Base-by-base conservation (phyloP, 2,329 filamentous ascomycete genomes). In the Fusarium devonianum region DNA sequence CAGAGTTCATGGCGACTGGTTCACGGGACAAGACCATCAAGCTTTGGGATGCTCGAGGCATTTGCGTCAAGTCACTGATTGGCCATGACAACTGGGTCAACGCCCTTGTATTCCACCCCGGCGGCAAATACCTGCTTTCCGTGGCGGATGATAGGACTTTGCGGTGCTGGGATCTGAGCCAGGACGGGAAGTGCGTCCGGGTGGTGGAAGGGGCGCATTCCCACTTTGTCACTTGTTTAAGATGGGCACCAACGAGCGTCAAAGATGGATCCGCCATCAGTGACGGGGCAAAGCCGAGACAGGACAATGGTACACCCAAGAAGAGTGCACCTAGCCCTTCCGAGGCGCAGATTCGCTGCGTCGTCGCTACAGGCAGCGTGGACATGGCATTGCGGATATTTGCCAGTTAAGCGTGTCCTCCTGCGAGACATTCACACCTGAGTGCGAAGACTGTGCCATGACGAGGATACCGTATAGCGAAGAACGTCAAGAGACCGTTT, bases 11-110 rank as follows among this genome's bases (percentile, higher is more conserved):
- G 68, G 93, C 92, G 0, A 96, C 92, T 0, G 93, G 91, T 8
- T 89, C 88, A 7, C 80, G 93, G 69, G 93, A 97, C 72, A 97
- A 96, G 76, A 88, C 87, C 0, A 96, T 97, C 68, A 87, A 87
- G 64, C 75, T 97, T 6, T 97, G 92, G 91, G 90, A 96, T 69
- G 82, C 87, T 9, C 83, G 91, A 44, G 93, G 93, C 21, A 91
- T 87, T 9, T 84, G 90, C 57, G 85, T 97, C 68, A 93, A 91
- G 70, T 94, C 89, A 0, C 78, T 97, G 2, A 75, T 85, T 1
- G 93, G 93, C 2, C 93, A 97, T 69, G 92, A 97, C 70, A 97
- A 97, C 69, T 97, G 93, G 93, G 85, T 97, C 7, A 85, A 90
- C 21, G 88, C 83, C 1, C 73, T 97, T 5, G 85, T 91, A 8